Conservation (phyloP, 2,329 filamentous ascomycete species). For the Graphium sp. region DNA sequence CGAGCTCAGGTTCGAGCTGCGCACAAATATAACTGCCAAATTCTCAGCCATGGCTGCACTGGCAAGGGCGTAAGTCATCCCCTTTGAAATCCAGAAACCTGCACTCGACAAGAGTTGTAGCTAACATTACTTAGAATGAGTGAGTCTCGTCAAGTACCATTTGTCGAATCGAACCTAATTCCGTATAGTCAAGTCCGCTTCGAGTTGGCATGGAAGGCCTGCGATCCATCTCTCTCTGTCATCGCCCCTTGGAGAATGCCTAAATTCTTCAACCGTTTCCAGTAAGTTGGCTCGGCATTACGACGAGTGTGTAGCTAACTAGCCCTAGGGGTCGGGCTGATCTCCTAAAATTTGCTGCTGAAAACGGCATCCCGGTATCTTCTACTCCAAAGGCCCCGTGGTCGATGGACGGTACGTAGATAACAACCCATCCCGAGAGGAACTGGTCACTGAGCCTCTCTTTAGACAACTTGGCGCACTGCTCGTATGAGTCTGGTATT, state of each 20-base stretch:
- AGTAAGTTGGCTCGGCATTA: conserved; percentile 10
- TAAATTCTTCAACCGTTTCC: conserved; percentile 54
- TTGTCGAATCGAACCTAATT: background rate
- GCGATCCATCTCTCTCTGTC: conserved; percentile 50
- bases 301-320: conserved; percentile 3
- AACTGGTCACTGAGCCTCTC: conserved; percentile 4
- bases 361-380: conserved; percentile 53
- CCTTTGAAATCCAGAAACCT: background rate
- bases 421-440: background rate
- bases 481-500: conserved; percentile 64
- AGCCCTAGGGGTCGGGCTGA: conserved; percentile 41
- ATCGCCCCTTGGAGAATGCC: conserved; percentile 62
- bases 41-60: conserved; percentile 36
- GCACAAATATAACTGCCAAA: conserved; percentile 17
- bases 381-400: conserved; percentile 59
- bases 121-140: conserved; percentile 6
- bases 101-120: background rate
- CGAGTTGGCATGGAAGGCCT: conserved; percentile 20
- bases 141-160: conserved; percentile 10
- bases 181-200: conserved; percentile 17
- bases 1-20: conserved; percentile 36
- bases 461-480: conserved; percentile 64
- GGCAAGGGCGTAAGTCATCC: conserved; percentile 34
- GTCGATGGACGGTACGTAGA: conserved; percentile 27
- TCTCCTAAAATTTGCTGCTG: conserved; percentile 53